phyloP scores from a whole-genome alignment of 345 rosid genomes.

The Gynandropsis gynandra region DNA sequence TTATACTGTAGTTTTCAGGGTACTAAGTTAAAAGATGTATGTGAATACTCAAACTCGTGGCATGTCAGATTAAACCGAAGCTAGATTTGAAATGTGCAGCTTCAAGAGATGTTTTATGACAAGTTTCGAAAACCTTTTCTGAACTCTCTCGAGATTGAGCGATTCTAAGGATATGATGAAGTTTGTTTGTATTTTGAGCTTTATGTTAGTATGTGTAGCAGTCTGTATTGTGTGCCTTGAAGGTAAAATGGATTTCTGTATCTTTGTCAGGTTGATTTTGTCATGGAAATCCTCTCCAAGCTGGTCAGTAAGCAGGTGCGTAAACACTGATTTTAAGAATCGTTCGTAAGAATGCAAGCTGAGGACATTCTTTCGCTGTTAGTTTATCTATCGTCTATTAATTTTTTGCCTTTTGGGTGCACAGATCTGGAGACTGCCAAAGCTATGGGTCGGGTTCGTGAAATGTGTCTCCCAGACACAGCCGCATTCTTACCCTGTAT shows the following conservation, averaged over 20 bases:
- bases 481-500: conserved; percentile 83
- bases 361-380: not conserved
- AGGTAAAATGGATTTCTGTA: not conserved
- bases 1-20: too few species aligned
- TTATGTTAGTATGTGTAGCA: conserved; percentile 2
- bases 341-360: conserved; percentile 10
- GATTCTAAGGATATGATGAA: not conserved
- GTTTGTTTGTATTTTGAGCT: not conserved
- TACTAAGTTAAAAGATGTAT: too few species aligned
- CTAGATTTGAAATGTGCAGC: too few species aligned
- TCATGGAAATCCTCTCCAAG: conserved; percentile 91
- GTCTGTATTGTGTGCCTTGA: conserved; percentile 9
- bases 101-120: too few species aligned
- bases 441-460: conserved; percentile 94
- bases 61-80: too few species aligned
- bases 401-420: conserved; percentile 16
- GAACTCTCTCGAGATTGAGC: too few species aligned
- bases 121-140: too few species aligned
- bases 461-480: conserved; percentile 90
- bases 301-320: conserved; percentile 84
- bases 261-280: conserved; percentile 71
- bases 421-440: conserved; percentile 98
- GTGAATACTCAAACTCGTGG: too few species aligned
- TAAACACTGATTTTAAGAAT: conserved; percentile 11
- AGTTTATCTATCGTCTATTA: conserved; percentile 12